phyloP scores from a whole-genome alignment of 1,139 yeast genomes.

The Yamadazyma triangularis region DNA sequence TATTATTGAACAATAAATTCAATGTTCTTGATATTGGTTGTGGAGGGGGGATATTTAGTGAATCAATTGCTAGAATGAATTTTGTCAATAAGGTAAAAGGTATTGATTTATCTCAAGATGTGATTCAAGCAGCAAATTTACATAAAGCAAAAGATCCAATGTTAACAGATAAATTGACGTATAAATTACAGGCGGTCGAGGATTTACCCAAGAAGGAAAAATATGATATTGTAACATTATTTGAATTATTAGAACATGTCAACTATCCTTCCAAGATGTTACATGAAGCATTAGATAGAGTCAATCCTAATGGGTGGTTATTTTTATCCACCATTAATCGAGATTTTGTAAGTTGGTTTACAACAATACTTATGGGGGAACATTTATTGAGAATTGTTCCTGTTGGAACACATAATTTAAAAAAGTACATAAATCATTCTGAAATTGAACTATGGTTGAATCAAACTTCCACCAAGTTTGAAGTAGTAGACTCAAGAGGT shows the following conservation, averaged over 20 bases:
- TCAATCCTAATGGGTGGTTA: slow-evolving; percentile 79
- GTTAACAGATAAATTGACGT: slow-evolving; percentile 48
- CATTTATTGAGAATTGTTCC: slow-evolving; percentile 79
- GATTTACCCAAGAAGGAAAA: slow-evolving; percentile 41
- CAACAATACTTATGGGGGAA: slow-evolving; percentile 91
- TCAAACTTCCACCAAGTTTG: slow-evolving; percentile 35
- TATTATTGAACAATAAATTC: slow-evolving; percentile 32
- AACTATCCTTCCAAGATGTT: slow-evolving; percentile 75
- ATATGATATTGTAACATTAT: slow-evolving; percentile 81
- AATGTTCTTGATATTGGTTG: slow-evolving; percentile 87
- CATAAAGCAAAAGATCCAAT: slow-evolving; percentile 69
- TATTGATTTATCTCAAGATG: slow-evolving; percentile 81
- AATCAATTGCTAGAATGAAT: slow-evolving; percentile 75
- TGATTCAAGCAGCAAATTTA: slow-evolving; percentile 68
- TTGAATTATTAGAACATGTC: slow-evolving; percentile 94
- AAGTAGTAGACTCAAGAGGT: slow-evolving; percentile 67
- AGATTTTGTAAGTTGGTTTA: slow-evolving; percentile 84
- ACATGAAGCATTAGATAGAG: slow-evolving; percentile 57
- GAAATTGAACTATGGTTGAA: slow-evolving; percentile 71
- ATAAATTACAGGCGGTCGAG: slow-evolving; percentile 60
- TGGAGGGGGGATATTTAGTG: slow-evolving; percentile 93
- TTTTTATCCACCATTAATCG: slow-evolving; percentile 90
- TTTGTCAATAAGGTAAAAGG: slow-evolving; percentile 66
- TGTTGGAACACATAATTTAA: slow-evolving; percentile 82
- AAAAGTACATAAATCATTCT: slow-evolving; percentile 74